phyloP scores from a whole-genome alignment of 108 stramenopile genomes.

The Epithemia pelagica region DNA sequence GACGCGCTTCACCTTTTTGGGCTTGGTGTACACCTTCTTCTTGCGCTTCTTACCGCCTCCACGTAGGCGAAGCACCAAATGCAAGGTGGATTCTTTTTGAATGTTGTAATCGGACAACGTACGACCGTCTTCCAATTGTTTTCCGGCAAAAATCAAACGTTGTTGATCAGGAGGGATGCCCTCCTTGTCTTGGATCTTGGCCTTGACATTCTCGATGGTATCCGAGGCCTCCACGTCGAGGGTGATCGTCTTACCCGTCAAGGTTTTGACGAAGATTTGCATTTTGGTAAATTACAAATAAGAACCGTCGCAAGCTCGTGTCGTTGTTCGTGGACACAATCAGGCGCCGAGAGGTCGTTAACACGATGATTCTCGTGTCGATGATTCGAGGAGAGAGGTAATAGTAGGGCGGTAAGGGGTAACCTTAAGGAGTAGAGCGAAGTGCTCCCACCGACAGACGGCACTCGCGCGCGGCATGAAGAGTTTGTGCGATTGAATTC shows the following conservation, averaged over 20 bases:
- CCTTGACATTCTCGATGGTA: conserved; percentile 94
- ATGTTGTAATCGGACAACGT: conserved; percentile 96
- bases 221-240: conserved; percentile 97
- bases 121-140: conserved; percentile 95
- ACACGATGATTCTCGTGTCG: too few species aligned
- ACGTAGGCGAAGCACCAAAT: conserved; percentile 86
- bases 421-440: too few species aligned
- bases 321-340: too few species aligned
- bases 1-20: conserved; percentile 97
- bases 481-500: too few species aligned
- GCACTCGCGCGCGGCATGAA: too few species aligned
- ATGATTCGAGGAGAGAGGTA: too few species aligned
- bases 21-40: conserved; percentile 99
- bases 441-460: too few species aligned
- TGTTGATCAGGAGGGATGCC: conserved; percentile 96
- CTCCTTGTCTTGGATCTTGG: conserved; percentile 95
- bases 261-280: conserved; percentile 82
- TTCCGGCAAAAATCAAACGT: conserved; percentile 95
- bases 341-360: too few species aligned
- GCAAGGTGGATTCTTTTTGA: conserved; percentile 95
- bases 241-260: conserved; percentile 97
- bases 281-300: too few species aligned
- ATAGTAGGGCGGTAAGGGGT: too few species aligned
- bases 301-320: too few species aligned
- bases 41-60: conserved; percentile 97